Evolutionary conservation across 768 basidiomycete species (phyloP), one percentile per base, ranked within the genome.

Genomic region (Coprinopsis cinerea): DNA sequence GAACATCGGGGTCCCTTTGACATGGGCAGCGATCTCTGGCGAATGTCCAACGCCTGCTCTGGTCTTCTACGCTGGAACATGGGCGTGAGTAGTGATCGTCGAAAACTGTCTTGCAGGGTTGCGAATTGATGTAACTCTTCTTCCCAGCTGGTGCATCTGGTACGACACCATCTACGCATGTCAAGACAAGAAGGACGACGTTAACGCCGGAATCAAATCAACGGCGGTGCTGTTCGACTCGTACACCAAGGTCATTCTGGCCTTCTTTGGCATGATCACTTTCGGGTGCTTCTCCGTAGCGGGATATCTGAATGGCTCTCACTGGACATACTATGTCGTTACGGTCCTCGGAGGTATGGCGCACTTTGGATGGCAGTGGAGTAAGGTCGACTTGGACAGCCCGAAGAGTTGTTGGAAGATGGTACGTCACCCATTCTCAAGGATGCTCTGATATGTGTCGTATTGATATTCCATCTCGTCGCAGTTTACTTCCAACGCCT

Each of bases 101-200:
- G 30, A 7, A 15, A 32, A 7, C 30, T 32, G 30, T 15, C 15
- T 32, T 32, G 30, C 15, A 15, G 30, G n/a, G n/a, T n/a, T n/a
- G n/a, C n/a, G n/a, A n/a, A n/a, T n/a, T n/a, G n/a, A n/a, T 32
- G 9, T 32, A 32, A 32, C 15, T 7, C 9, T 32, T 32, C 30
- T 7, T 32, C 36, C 36, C 17, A 39, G 36, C 6, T 39, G 36
- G 36, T 39, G 11, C 6, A 39, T 39, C 6, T 68, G 36, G 36
- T 39, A 39, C 17, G 36, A 82, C 60, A 77, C 78, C 0, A 79
- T 81, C 57, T 81, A 82, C 59, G 79, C 76, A 15, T 78, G 76
- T 60, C 67, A 79, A 67, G 80, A 82, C 65, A 74, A 73, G 53
- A 61, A 64, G 35, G 80, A 82, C 63, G 79, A 81, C 61, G 56